Base-by-base conservation (phyloP, 2,329 filamentous ascomycete genomes). In the Pseudogymnoascus sp. region DNA sequence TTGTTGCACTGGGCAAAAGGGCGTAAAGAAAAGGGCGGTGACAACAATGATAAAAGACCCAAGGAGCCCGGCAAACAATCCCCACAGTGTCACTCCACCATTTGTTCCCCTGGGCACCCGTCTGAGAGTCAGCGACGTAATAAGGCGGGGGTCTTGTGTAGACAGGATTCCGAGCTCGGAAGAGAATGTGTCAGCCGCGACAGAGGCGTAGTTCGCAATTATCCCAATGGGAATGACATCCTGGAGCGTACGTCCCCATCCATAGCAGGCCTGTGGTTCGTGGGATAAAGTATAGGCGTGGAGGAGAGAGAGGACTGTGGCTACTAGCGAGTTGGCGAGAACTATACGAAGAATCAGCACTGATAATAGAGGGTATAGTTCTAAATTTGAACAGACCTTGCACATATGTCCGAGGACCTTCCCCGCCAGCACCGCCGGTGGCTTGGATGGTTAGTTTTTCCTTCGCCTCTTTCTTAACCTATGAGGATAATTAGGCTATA, bases 161-260 rank as follows among this genome's bases (percentile, higher is more conserved):
- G 92, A 88, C 10, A 99, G 79, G 60, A 99, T 99, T 12, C 94
- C 94, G 18, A 99, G 84, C 75, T 99, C 94, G 9, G 91, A 96
- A 61, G 89, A 92, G 71, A 96, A 94, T 0, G 94, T 99, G 72
- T 99, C 94, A 57, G 92, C 90, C 18, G 90, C 85, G 8, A 95
- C 91, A 56, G 90, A 89, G 23, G 91, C 92, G 69, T 99, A 99
- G 75, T 96, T 92, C 39, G 84, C 83, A 65, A 88, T 82, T 65
- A 88, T 85, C 10, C 85, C 85, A 35, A 57, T 57, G 30, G 55
- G 55, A 13, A 57, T 12, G 18, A 87, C 69, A 9, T 86, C 75
- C 3, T 86, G 75, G 4, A 87, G 71, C 67, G 86, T 84, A 34
- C 84, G 84, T 56, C 76, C 76, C 81, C 81, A 85, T 0, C 77